Evolutionary conservation across 108 stramenopile species (phyloP).

Genomic region (Cyclotella kingstonii): DNA sequence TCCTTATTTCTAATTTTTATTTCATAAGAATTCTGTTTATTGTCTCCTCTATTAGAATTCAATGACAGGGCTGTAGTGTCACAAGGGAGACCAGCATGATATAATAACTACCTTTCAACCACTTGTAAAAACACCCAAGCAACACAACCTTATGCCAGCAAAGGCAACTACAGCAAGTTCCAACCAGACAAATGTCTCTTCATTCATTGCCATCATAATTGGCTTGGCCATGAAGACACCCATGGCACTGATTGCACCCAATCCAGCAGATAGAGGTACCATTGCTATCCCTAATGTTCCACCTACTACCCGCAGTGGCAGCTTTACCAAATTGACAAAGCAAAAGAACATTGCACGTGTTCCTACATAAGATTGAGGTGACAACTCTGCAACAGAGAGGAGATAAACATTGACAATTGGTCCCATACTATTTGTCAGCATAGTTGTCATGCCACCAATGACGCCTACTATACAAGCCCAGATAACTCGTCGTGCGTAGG

Average conservation of each 20-base stretch:
- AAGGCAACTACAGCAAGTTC: slow-evolving; percentile 55
- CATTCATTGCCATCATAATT: slow-evolving; percentile 53
- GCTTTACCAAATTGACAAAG: slow-evolving; percentile 46
- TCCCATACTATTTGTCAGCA: slow-evolving; percentile 60
- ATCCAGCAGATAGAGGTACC: slow-evolving; percentile 36
- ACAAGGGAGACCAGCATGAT: no score
- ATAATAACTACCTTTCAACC: no score
- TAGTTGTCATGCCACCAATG: slow-evolving; percentile 51
- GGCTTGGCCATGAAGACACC: slow-evolving; percentile 58
- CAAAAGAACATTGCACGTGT: slow-evolving; percentile 66
- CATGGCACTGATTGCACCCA: slow-evolving; percentile 40
- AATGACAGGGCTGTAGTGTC: no score
- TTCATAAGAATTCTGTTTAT: no score
- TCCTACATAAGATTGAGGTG: slow-evolving; percentile 52
- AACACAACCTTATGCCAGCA: slow-evolving; percentile 50
- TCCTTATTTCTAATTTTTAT: no score
- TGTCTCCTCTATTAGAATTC: no score
- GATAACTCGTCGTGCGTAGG: no score
- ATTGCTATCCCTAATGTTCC: slow-evolving; percentile 50
- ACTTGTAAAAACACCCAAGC: no score
- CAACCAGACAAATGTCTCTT: slow-evolving; percentile 44
- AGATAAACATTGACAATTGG: slow-evolving; percentile 59
- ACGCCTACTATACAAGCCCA: no score
- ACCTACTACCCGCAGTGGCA: slow-evolving; percentile 49
- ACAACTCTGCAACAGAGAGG: slow-evolving; percentile 44